Conservation (phyloP, 78 protist species). For the Cavenderia fasciculata region DNA sequence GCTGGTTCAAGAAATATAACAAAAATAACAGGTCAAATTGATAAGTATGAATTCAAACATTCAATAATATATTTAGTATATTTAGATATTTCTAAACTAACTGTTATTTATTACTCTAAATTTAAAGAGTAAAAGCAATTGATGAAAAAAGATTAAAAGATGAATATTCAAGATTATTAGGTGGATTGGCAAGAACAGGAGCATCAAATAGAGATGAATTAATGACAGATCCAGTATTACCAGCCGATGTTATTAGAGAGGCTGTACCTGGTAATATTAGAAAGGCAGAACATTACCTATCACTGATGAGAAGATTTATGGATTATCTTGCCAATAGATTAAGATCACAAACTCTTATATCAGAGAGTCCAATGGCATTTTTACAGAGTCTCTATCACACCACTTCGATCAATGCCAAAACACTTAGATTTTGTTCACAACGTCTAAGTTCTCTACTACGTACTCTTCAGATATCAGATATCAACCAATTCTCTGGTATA, state of each 20-base stretch:
- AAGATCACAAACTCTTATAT: conserved; percentile 8
- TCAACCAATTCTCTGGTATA: conserved; percentile 87
- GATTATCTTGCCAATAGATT: conserved; percentile 84
- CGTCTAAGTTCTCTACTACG: conserved; percentile 94
- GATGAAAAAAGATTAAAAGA: conserved; percentile 66
- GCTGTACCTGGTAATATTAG: conserved; percentile 98
- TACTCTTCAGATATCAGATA: conserved; percentile 91
- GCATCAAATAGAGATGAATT: conserved; percentile 18
- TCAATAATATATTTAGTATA: neutral
- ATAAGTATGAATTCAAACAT: conserved; percentile 17
- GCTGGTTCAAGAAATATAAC: neutral
- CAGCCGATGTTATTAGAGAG: conserved; percentile 88
- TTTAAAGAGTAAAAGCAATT: conserved; percentile 5
- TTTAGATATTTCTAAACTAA: neutral
- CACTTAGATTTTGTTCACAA: conserved; percentile 77
- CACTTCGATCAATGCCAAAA: conserved; percentile 25
- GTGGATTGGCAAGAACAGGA: conserved; percentile 70
- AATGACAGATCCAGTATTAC: conserved; percentile 69
- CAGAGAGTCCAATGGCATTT: conserved; percentile 87
- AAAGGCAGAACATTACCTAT: conserved; percentile 86
- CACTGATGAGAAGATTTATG: conserved; percentile 80
- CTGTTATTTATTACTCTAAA: neutral
- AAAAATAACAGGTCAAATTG: conserved; percentile 27
- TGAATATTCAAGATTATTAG: conserved; percentile 58
- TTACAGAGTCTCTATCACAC: conserved; percentile 51